These are phyloP conservation scores for Botrytis elliptica DNA, from an alignment of 2,329 filamentous ascomycete species.

Conservation along the genomic window DNA sequence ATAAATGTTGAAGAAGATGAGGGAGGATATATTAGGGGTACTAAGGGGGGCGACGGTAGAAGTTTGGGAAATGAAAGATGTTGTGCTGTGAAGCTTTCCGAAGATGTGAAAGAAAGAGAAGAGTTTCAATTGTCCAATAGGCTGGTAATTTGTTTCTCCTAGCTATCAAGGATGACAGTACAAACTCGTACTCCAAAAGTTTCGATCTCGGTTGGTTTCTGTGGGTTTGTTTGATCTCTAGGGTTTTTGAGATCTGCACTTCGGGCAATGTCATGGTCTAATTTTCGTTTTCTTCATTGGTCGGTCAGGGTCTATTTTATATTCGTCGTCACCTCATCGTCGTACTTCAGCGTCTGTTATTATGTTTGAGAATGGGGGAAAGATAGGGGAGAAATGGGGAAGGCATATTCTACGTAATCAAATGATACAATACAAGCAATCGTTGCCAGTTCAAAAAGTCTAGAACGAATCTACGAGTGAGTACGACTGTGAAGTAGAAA, in stretches of 20 bases:
- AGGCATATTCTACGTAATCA: slow-evolving; percentile 32
- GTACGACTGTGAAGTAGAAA: background rate
- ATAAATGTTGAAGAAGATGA: slow-evolving; percentile 27
- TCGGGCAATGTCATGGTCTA: slow-evolving; percentile 29
- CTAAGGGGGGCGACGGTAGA: slow-evolving; percentile 23
- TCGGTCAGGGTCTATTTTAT: slow-evolving; percentile 21
- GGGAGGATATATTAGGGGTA: slow-evolving; percentile 22
- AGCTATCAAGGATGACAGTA: slow-evolving; percentile 23
- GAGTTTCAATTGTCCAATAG: slow-evolving; percentile 22
- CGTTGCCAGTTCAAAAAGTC: slow-evolving; percentile 6
- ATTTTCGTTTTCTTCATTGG: slow-evolving; percentile 24
- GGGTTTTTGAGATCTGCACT: slow-evolving; percentile 26
- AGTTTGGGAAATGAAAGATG: slow-evolving; percentile 30
- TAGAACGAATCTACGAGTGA: background rate
- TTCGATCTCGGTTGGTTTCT: slow-evolving; percentile 27
- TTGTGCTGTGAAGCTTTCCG: slow-evolving; percentile 35
- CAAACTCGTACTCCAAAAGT: slow-evolving; percentile 27
- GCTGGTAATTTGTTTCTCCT: slow-evolving; percentile 31
- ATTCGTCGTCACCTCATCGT: slow-evolving; percentile 19
- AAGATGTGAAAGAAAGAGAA: slow-evolving; percentile 22
- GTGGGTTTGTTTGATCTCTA: slow-evolving; percentile 23
- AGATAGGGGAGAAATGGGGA: slow-evolving; percentile 19
- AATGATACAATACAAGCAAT: slow-evolving; percentile 21
- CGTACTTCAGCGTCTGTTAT: slow-evolving; percentile 25
- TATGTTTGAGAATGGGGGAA: slow-evolving; percentile 19